A percentile compares a stretch with the other conserved stretches of the same genome.
phyloP scores from a whole-genome alignment of 352 stramenopile species.

The Blastocystis sp. region DNA sequence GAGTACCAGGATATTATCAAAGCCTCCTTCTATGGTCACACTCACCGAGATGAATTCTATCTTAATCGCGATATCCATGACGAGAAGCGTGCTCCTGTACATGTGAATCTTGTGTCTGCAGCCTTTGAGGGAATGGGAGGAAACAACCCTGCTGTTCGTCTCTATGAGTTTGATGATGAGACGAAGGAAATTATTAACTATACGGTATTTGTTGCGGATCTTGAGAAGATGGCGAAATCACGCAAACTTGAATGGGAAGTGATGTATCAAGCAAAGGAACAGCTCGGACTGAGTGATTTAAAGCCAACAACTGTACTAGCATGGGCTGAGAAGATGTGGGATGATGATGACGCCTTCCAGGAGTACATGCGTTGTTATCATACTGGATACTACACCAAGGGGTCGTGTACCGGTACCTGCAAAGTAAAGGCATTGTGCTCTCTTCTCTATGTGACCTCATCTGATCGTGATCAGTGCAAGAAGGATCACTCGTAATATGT shows the following conservation, averaged over 20 bases:
- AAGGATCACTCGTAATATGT: not conserved
- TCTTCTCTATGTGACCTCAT: not conserved
- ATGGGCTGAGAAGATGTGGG: not conserved
- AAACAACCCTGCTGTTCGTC: conserved; percentile 1
- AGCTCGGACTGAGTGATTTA: not conserved
- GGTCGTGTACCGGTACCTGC: not conserved
- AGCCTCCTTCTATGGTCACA: conserved; percentile 21
- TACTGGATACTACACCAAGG: not conserved
- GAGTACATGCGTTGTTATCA: conserved; percentile 9
- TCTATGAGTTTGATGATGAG: conserved; percentile 18
- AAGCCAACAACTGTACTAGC: not conserved
- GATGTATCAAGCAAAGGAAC: not conserved
- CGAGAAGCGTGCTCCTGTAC: not conserved
- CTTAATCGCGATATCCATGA: not conserved
- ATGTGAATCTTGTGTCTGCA: not conserved
- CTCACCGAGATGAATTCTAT: conserved; percentile 17
- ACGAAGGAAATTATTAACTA: conserved; percentile 26
- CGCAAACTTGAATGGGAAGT: not conserved
- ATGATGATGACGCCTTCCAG: conserved; percentile 1
- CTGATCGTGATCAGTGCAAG: not conserved
- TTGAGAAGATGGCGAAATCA: not conserved
- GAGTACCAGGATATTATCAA: conserved; percentile 11
- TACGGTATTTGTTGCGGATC: not conserved
- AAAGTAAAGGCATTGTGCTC: not conserved
- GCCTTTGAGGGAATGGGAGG: conserved; percentile 6